Conservation (phyloP, 352 stramenopile species). For the Hyaloperonospora arabidopsidis region DNA sequence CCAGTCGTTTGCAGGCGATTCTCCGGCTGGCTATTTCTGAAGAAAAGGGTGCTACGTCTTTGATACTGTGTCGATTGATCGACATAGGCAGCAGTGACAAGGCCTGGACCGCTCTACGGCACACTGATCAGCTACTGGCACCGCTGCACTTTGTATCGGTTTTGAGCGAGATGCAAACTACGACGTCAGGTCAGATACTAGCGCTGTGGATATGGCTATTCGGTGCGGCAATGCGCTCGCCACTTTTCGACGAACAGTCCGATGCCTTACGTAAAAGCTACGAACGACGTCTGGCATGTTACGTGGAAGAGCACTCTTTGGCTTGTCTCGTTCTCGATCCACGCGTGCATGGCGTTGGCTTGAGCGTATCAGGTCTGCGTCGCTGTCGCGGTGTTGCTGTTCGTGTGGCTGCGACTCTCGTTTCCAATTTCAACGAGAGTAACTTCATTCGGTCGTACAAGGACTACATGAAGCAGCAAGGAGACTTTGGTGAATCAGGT, state of each 20-base stretch:
- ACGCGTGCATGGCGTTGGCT: constrained; percentile 30
- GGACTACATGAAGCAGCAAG: constrained; percentile 36
- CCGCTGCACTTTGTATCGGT: constrained; percentile 26
- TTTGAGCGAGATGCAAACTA: constrained; percentile 25
- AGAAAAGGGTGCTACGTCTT: constrained; percentile 11
- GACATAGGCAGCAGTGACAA: constrained; percentile 17
- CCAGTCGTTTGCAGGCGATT: constrained; percentile 12
- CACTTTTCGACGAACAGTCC: constrained; percentile 20
- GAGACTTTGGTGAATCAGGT: constrained; percentile 28
- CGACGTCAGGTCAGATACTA: constrained; percentile 27
- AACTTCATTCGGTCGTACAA: constrained; percentile 39
- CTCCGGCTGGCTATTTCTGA: constrained; percentile 18
- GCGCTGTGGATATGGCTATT: constrained; percentile 35
- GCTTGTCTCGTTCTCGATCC: constrained; percentile 32
- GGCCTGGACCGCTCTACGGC: constrained; percentile 19
- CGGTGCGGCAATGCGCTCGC: constrained; percentile 20
- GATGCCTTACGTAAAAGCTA: constrained; percentile 18
- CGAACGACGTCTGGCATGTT: constrained; percentile 23
- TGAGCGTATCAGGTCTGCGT: constrained; percentile 31
- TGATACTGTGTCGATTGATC: constrained; percentile 10
- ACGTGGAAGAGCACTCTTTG: constrained; percentile 32
- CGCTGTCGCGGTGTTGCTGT: constrained; percentile 26
- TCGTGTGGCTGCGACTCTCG: constrained; percentile 17
- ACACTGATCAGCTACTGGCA: constrained; percentile 19
- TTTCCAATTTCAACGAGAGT: constrained; percentile 26